Conservation (phyloP, 306 rosid genomes). For the Nissolia schottii region DNA sequence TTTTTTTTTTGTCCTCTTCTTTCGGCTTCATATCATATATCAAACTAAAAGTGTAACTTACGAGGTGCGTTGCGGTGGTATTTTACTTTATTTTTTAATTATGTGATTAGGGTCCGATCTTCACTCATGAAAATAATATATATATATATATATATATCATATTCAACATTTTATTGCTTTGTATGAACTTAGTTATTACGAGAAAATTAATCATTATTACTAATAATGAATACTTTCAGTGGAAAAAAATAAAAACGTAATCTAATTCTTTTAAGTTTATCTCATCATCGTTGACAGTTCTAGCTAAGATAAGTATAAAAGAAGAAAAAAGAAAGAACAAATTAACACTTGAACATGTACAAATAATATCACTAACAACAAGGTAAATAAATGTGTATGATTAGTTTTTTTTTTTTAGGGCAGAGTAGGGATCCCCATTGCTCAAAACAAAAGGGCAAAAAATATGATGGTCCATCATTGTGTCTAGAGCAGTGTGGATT, state of each 20-base stretch:
- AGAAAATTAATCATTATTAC: too few species aligned
- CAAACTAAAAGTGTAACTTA: too few species aligned
- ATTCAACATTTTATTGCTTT: too few species aligned
- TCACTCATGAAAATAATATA: too few species aligned
- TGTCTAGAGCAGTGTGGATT: not conserved
- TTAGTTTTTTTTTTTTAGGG: not conserved
- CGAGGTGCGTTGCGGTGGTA: too few species aligned
- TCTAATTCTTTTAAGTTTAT: not conserved
- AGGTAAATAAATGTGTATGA: not conserved
- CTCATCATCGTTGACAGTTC: not conserved
- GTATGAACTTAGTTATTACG: too few species aligned
- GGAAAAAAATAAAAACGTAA: not conserved
- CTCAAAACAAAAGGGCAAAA: not conserved
- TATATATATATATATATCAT: too few species aligned
- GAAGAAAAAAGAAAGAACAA: not conserved
- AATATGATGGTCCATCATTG: constrained; percentile 31
- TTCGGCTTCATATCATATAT: too few species aligned
- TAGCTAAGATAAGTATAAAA: not conserved
- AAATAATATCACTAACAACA: not conserved
- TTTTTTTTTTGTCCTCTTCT: too few species aligned
- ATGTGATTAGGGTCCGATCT: too few species aligned
- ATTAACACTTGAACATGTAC: not conserved
- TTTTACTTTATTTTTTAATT: too few species aligned
- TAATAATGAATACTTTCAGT: too few species aligned
- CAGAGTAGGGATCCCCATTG: not conserved